Conservation (phyloP, 306 rosid genomes). For the Vachellia pachyceras region DNA sequence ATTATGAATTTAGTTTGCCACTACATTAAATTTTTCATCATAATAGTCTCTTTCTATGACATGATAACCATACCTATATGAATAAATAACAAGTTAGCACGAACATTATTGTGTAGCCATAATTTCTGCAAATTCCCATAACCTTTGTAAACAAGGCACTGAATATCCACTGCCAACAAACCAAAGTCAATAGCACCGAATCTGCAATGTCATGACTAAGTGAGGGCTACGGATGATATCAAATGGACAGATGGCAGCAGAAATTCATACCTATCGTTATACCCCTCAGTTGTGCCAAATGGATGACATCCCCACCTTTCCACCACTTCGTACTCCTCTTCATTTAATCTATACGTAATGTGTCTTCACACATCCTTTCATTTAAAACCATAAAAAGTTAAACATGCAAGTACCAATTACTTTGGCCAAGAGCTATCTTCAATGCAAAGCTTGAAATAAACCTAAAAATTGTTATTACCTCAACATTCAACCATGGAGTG, state of each 20-base stretch:
- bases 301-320: constrained; percentile 1
- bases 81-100: too few relatives aligned
- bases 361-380: not conserved
- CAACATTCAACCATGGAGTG: too few relatives aligned
- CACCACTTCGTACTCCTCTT: not conserved
- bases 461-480: too few relatives aligned
- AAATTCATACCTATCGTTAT: not conserved
- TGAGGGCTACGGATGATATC: not conserved
- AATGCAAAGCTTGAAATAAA: not conserved
- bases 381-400: not conserved
- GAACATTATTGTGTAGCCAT: too few relatives aligned
- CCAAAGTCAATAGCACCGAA: not conserved
- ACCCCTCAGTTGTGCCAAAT: not conserved
- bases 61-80: too few relatives aligned
- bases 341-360: not conserved
- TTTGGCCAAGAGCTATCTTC: not conserved
- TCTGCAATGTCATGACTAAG: not conserved
- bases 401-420: not conserved
- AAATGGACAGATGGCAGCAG: not conserved
- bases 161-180: not conserved
- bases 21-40: not conserved
- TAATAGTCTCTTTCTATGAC: not conserved
- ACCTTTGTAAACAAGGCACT: too few relatives aligned
- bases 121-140: not conserved
- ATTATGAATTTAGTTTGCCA: not conserved